Conservation (phyloP, 2,329 filamentous ascomycete genomes). For the Colletotrichum trifolii region DNA sequence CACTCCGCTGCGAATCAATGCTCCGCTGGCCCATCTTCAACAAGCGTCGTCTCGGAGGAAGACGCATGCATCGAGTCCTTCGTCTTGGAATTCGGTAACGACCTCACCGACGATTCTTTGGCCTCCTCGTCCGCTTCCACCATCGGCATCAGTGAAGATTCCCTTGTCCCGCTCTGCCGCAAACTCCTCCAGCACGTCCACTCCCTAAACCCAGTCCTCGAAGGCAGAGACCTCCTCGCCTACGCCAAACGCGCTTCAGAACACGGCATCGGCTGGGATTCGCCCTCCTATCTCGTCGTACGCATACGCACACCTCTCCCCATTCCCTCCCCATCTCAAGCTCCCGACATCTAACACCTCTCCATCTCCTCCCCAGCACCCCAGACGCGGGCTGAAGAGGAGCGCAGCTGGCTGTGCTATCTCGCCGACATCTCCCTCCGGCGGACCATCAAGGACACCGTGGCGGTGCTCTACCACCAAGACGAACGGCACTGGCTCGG, state of each 20-base stretch:
- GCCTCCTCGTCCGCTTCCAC: rapidly evolving
- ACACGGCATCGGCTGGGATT: conserved; percentile 39
- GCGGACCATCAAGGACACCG: conserved; percentile 41
- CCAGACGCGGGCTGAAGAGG: conserved; percentile 46
- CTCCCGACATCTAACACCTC: background rate
- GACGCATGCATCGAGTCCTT: conserved; percentile 34
- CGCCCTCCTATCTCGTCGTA: conserved; percentile 39
- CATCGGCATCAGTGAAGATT: conserved; percentile 17
- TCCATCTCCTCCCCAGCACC: conserved; percentile 29
- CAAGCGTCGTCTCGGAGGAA: conserved; percentile 17
- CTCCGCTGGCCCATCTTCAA: conserved; percentile 32
- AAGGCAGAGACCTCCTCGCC: conserved; percentile 36
- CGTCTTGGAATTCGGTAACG: background rate
- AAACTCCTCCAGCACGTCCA: conserved; percentile 39
- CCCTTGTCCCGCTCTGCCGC: conserved; percentile 28
- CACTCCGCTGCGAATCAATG: conserved; percentile 31
- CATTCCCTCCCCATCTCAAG: background rate
- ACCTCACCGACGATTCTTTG: background rate
- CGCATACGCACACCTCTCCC: background rate
- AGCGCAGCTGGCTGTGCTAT: conserved; percentile 63
- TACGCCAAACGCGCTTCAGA: conserved; percentile 27
- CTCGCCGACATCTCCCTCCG: conserved; percentile 64
- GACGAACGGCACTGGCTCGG: conserved; percentile 25
- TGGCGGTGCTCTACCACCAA: conserved; percentile 23
- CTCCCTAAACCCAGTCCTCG: conserved; percentile 41